These are phyloP conservation scores for Tolypocladium paradoxum DNA, from an alignment of 2,329 filamentous ascomycete genomes.

Conservation along the genomic window DNA sequence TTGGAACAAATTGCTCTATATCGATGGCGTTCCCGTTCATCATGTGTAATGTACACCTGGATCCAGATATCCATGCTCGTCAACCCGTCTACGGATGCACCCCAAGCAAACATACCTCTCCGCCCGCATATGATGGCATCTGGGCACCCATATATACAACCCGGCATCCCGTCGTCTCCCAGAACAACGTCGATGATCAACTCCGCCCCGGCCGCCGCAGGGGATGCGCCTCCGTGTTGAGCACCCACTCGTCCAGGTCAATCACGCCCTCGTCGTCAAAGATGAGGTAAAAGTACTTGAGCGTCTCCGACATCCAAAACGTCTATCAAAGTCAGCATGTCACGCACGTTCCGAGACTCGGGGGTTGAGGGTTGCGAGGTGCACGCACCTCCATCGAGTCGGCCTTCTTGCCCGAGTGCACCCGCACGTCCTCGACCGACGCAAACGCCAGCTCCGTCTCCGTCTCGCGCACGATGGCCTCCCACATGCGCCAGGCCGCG, in stretches of 20 bases:
- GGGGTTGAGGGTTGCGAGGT: neutral
- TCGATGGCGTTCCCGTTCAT: neutral
- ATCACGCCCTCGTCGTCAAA: conserved; percentile 54
- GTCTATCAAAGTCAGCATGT: conserved; percentile 20
- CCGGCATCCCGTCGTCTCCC: neutral
- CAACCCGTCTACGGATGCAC: neutral
- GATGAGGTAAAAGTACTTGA: conserved; percentile 69
- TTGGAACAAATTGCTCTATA: neutral
- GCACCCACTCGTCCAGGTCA: conserved; percentile 60
- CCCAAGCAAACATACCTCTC: neutral
- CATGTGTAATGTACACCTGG: neutral
- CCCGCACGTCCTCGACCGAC: conserved; percentile 25
- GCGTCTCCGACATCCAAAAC: conserved; percentile 66
- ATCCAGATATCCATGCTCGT: neutral
- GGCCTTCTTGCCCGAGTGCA: conserved; percentile 19
- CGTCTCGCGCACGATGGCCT: conserved; percentile 28
- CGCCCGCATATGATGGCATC: conserved; percentile 1
- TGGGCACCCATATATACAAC: neutral
- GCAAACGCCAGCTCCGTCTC: conserved; percentile 33
- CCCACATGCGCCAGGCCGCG: conserved; percentile 37
- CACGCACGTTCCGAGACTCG: neutral
- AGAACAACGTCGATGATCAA: neutral
- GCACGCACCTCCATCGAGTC: conserved; percentile 52
- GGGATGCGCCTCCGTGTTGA: conserved; percentile 49
- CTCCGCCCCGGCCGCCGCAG: conserved; percentile 21